A percentile compares a stretch with the other conserved stretches of the same genome.
These are phyloP conservation scores for Serendipita sp. DNA, from an alignment of 768 basidiomycete species.

Conservation along the genomic window DNA sequence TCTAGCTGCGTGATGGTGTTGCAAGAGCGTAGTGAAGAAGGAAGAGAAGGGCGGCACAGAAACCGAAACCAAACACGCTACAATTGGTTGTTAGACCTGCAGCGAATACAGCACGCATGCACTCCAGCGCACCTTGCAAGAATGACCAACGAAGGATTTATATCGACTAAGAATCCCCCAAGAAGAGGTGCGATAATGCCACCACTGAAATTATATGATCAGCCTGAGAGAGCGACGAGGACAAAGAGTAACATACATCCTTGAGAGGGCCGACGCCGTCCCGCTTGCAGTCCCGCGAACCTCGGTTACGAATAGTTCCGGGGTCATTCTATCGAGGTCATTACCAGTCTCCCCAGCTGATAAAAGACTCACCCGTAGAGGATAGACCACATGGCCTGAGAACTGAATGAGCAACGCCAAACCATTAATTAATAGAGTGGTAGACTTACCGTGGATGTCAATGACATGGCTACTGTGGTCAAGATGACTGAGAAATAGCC, in stretches of 20 bases:
- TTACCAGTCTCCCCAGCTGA: slow-evolving; percentile 9
- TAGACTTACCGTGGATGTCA: slow-evolving; percentile 50
- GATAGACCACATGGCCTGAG: slow-evolving; percentile 77
- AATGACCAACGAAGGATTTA: slow-evolving; percentile 57
- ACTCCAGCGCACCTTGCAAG: slow-evolving; percentile 39
- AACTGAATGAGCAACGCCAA: not conserved
- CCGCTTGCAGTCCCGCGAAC: slow-evolving; percentile 83
- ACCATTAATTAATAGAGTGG: slow-evolving; percentile 15
- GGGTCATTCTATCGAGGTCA: slow-evolving; percentile 46
- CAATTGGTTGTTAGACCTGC: not conserved
- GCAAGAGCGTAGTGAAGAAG: not conserved
- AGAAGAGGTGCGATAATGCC: slow-evolving; percentile 79
- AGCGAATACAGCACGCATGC: not conserved
- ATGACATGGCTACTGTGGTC: slow-evolving; percentile 60
- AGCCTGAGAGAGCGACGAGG: slow-evolving; percentile 5
- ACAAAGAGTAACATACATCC: slow-evolving; percentile 35
- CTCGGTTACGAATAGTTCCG: slow-evolving; percentile 74
- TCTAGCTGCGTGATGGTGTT: not conserved
- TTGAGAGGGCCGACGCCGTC: slow-evolving; percentile 66
- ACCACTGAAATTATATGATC: slow-evolving; percentile 33
- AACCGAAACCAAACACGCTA: not conserved
- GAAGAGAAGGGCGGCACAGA: not conserved
- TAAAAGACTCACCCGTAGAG: slow-evolving; percentile 41
- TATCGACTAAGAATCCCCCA: slow-evolving; percentile 54
- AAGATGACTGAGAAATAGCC: slow-evolving; percentile 42